These are phyloP conservation scores for Jatropha multifida DNA, from an alignment of 441 rosid species.

Conservation along the genomic window DNA sequence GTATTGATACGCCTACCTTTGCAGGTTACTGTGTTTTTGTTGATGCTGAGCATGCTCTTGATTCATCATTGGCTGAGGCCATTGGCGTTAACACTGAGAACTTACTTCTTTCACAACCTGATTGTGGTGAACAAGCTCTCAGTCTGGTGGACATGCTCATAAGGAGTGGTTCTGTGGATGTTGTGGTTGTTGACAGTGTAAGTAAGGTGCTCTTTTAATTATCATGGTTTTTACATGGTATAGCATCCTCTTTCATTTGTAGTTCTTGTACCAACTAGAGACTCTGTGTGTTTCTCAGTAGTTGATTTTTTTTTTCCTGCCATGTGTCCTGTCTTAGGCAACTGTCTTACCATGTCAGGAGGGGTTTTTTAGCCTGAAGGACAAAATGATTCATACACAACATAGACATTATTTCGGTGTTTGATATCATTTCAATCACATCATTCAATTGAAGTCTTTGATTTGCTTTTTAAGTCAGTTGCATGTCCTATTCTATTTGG, in stretches of 20 bases:
- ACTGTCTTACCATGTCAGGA: not conserved
- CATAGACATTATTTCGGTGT: not conserved
- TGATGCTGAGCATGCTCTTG: conserved; percentile 99
- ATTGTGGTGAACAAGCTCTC: conserved; percentile 96
- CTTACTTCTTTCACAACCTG: conserved; percentile 94
- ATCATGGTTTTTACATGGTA: conserved; percentile 6
- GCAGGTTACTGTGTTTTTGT: conserved; percentile 89
- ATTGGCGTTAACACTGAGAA: conserved; percentile 90
- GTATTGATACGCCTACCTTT: conserved; percentile 21
- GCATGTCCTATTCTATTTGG: conserved; percentile 6
- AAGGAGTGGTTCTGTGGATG: conserved; percentile 96
- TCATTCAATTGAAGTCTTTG: conserved; percentile 1
- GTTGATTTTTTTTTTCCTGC: not conserved
- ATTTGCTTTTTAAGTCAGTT: not conserved
- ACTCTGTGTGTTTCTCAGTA: not conserved
- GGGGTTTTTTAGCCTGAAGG: not conserved
- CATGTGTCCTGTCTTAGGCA: not conserved
- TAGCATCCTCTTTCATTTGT: not conserved
- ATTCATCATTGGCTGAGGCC: conserved; percentile 72
- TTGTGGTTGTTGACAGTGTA: conserved; percentile 95
- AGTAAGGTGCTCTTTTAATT: conserved; percentile 39
- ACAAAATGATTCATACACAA: not conserved
- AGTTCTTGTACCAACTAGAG: conserved; percentile 6
- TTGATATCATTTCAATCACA: not conserved
- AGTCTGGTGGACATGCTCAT: conserved; percentile 92